Evolutionary conservation across 2,329 filamentous ascomycete species (phyloP), one percentile per base, ranked within the genome.

Genomic region (Byssochlamys sp.): DNA sequence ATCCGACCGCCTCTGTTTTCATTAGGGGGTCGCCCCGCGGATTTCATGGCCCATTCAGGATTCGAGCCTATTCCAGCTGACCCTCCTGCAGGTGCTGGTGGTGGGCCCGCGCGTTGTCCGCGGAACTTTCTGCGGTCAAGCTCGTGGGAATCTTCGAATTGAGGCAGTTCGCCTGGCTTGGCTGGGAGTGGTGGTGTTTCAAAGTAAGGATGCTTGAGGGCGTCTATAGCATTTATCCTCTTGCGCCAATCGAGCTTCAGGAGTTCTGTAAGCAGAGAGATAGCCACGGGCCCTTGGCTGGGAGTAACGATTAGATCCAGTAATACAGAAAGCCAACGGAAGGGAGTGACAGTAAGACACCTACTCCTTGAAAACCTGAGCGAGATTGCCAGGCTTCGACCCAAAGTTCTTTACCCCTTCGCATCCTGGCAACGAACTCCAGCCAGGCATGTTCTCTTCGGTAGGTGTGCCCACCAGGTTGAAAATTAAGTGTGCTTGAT

Each of bases 401-500:
- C 70, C 84, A 78, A 73, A 94, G 73, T 73, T 75, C 50, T 81
- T 85, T 11, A 95, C 72, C 4, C 83, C 84, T 62, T 96, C 89
- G 45, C 86, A 91, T 4, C 91, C 91, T 4, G 91, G 91, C 2
- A 99, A 78, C 4, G 80, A 77, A 64, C 84, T 87, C 89, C 91
- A 99, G 6, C 90, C 89, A 1, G 94, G 94, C 94, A 99, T 97
- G 49, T 77, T 94, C 54, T 91, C 85, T 24, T 96, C 90, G 0
- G 82, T 96, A 0, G 94, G 94, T 0, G 90, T 88, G 12, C 94
- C 94, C 63, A 96, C 88, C 45, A 99, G 81, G 62, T 91, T 89
- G 75, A 95, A 99, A 58, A 99, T 97, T 52, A 96, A 85, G 11
- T 96, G 88, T 11, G 95, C 85, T 73, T 99, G 94, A 67, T 96